Percentiles rank a stretch among this genome's conserved stretches.
Evolutionary conservation across 192 early-diverging fungal genomes (phyloP).

Genomic region (Backusella liffmaniae): DNA sequence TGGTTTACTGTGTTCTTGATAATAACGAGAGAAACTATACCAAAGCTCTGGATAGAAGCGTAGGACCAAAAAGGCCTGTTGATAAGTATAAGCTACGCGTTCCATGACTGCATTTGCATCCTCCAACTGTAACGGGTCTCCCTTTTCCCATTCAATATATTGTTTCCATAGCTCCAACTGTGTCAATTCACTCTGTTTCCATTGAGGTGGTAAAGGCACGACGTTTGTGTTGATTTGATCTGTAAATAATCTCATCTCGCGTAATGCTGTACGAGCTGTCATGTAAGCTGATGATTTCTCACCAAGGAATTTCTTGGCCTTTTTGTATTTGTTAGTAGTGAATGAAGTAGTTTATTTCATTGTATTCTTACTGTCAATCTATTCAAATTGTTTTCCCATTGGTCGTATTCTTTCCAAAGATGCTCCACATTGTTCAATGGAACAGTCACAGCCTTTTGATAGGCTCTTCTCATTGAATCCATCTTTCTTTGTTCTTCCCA

Average conservation of each 20-base stretch:
- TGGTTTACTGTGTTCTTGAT: slow-evolving; percentile 49
- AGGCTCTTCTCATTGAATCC: slow-evolving; percentile 80
- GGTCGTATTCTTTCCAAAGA: slow-evolving; percentile 96
- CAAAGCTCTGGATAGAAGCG: slow-evolving; percentile 89
- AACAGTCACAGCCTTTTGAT: slow-evolving; percentile 82
- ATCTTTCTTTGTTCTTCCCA: slow-evolving; percentile 93
- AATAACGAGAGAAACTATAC: slow-evolving; percentile 71
- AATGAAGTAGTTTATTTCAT: background rate
- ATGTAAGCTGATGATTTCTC: slow-evolving; percentile 90
- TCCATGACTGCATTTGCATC: slow-evolving; percentile 55
- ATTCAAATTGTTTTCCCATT: slow-evolving; percentile 85
- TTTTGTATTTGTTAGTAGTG: background rate
- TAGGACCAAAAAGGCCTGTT: slow-evolving; percentile 80
- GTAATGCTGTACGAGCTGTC: slow-evolving; percentile 85
- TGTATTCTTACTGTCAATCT: slow-evolving; percentile 64
- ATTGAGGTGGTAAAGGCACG: slow-evolving; percentile 74
- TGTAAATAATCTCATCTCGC: slow-evolving; percentile 76
- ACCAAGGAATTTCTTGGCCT: slow-evolving; percentile 88
- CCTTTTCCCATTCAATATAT: slow-evolving; percentile 89
- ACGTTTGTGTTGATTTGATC: slow-evolving; percentile 71
- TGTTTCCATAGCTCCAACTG: slow-evolving; percentile 78
- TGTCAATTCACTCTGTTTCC: slow-evolving; percentile 72
- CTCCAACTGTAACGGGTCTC: slow-evolving; percentile 82
- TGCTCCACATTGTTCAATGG: slow-evolving; percentile 87
- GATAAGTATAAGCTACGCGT: slow-evolving; percentile 84